These are phyloP conservation scores for Staphylotrichum tortipilum DNA, from an alignment of 495 filamentous ascomycete genomes.

Conservation along the genomic window DNA sequence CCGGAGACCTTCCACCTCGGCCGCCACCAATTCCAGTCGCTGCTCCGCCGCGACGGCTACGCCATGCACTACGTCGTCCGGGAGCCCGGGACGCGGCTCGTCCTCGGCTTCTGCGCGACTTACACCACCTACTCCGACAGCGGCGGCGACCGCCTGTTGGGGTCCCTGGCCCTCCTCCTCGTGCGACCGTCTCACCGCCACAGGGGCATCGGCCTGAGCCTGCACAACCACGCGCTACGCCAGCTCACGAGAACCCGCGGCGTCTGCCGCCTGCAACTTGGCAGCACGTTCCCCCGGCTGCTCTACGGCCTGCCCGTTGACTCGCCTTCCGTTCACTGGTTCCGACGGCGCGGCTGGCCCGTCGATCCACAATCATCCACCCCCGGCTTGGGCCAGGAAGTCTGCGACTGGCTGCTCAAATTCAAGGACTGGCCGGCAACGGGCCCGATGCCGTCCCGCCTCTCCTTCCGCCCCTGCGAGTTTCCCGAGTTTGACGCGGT, in stretches of 20 bases:
- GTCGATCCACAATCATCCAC: conserved; percentile 30
- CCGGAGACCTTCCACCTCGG: conserved; percentile 37
- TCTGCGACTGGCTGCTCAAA: conserved; percentile 49
- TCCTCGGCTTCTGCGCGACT: conserved; percentile 53
- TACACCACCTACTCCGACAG: conserved; percentile 49
- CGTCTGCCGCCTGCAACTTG: conserved; percentile 48
- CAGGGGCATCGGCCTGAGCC: conserved; percentile 47
- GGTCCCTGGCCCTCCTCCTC: conserved; percentile 50
- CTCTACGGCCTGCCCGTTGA: conserved; percentile 48
- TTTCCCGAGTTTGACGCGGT: conserved; percentile 44
- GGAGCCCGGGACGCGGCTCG: conserved; percentile 37
- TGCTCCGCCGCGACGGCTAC: conserved; percentile 52
- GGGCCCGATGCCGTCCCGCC: conserved; percentile 24
- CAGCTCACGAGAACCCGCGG: conserved; percentile 47
- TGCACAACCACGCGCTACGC: conserved; percentile 47
- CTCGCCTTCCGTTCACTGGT: conserved; percentile 45
- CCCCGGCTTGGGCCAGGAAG: conserved; percentile 38
- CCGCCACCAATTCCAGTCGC: conserved; percentile 36
- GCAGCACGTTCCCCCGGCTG: conserved; percentile 53
- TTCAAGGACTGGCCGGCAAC: conserved; percentile 44
- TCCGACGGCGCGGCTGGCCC: conserved; percentile 48
- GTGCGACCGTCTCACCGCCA: conserved; percentile 45
- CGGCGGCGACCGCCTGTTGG: conserved; percentile 45
- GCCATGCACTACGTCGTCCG: conserved; percentile 56
- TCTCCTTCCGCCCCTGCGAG: conserved; percentile 41